phyloP scores from a whole-genome alignment of 306 rosid genomes.

The Benincasa hispida region DNA sequence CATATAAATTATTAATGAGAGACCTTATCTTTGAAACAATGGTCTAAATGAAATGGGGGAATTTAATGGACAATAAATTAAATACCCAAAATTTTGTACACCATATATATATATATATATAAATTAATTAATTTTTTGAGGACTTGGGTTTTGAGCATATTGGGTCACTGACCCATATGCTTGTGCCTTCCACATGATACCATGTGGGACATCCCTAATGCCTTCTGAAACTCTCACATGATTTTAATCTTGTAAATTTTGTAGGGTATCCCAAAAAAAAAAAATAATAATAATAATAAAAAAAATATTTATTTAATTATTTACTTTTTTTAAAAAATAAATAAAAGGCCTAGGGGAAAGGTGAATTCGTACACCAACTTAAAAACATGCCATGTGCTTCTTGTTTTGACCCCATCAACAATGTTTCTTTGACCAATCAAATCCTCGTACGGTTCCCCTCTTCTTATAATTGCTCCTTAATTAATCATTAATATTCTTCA shows the following conservation, averaged over 20 bases:
- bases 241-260: background rate
- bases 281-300: background rate
- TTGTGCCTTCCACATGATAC: conserved; percentile 4
- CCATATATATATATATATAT: too few relatives aligned
- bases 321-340: background rate
- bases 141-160: background rate
- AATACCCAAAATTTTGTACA: too few relatives aligned
- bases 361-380: conserved; percentile 23
- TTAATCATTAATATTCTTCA: background rate
- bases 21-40: background rate
- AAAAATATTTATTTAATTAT: too few relatives aligned
- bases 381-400: conserved; percentile 44
- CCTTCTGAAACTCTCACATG: conserved; percentile 1
- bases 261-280: background rate
- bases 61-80: background rate
- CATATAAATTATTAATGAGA: background rate
- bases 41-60: background rate
- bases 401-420: conserved; percentile 40
- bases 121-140: too few relatives aligned
- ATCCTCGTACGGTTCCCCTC: conserved; percentile 5
- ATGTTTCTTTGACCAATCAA: conserved; percentile 31
- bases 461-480: conserved; percentile 1
- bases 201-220: conserved; percentile 9
- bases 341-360: background rate
- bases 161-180: conserved; percentile 3